These are phyloP conservation scores for Kregervanrija delftensis DNA, from an alignment of 805 yeast genomes.

Conservation along the genomic window DNA sequence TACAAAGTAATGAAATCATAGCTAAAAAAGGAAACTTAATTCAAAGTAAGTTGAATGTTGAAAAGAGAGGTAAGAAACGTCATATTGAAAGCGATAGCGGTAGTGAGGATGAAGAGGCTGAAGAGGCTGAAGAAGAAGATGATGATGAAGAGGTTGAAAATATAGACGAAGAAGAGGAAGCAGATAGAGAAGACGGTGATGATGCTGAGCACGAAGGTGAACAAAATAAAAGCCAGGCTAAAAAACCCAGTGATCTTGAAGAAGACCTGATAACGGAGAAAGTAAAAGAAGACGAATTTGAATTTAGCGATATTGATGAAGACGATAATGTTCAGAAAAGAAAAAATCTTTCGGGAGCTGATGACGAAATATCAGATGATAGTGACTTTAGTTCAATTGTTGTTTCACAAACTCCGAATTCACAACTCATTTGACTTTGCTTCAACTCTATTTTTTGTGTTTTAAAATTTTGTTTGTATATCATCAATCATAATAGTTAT, in stretches of 20 bases:
- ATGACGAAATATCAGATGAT: not conserved
- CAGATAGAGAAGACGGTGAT: slow-evolving; percentile 1
- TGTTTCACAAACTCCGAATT: not conserved
- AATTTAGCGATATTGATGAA: slow-evolving; percentile 8
- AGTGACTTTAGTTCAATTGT: slow-evolving; percentile 8
- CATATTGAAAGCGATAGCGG: slow-evolving; percentile 1
- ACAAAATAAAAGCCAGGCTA: slow-evolving; percentile 9
- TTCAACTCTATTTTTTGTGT: too few relatives aligned
- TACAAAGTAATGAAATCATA: not conserved
- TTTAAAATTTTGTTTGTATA: too few relatives aligned
- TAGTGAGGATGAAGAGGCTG: not conserved
- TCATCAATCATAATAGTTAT: too few relatives aligned
- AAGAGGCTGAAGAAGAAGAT: too few relatives aligned
- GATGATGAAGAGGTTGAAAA: not conserved
- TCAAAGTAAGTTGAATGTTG: too few relatives aligned
- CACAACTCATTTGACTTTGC: too few relatives aligned
- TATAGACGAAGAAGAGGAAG: slow-evolving; percentile 3
- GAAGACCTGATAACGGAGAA: slow-evolving; percentile 1
- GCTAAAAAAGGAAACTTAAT: too few relatives aligned
- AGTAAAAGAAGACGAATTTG: slow-evolving; percentile 7
- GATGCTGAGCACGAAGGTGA: not conserved
- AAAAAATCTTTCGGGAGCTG: not conserved
- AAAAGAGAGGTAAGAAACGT: not conserved
- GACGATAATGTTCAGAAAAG: slow-evolving; percentile 1
- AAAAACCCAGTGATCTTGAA: slow-evolving; percentile 10